Conservation (phyloP, 139 green algal species). For the Chlorella sp. region DNA sequence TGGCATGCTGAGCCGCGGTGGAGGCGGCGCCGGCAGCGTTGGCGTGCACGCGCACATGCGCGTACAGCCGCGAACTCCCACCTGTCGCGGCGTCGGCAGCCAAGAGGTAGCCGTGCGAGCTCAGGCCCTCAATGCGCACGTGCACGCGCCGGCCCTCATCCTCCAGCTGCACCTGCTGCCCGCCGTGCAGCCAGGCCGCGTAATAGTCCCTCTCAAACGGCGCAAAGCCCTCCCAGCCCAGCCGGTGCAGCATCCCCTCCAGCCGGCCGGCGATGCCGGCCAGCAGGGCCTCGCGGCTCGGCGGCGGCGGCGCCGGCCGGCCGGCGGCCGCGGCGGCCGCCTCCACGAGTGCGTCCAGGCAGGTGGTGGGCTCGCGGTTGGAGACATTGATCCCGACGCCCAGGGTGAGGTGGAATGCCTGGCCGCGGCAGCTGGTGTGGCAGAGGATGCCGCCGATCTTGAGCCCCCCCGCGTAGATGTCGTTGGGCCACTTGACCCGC, state of each 20-base stretch:
- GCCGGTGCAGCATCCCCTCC: slow-evolving; percentile 59
- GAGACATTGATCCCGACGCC: slow-evolving; percentile 91
- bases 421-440: slow-evolving; percentile 72
- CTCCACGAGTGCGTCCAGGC: slow-evolving; percentile 75
- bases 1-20: neutral
- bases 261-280: slow-evolving; percentile 54
- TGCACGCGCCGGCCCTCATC: slow-evolving; percentile 26
- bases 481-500: slow-evolving; percentile 97
- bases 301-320: neutral
- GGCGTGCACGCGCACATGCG: neutral
- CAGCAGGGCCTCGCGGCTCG: slow-evolving; percentile 47
- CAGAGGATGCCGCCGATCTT: slow-evolving; percentile 95
- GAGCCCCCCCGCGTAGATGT: slow-evolving; percentile 78
- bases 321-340: neutral
- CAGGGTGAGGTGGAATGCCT: slow-evolving; percentile 70
- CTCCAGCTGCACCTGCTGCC: slow-evolving; percentile 62
- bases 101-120: slow-evolving; percentile 73
- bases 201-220: slow-evolving; percentile 73
- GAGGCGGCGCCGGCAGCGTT: neutral
- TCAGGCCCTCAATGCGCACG: slow-evolving; percentile 62
- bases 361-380: slow-evolving; percentile 91
- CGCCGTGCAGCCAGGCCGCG: slow-evolving; percentile 77
- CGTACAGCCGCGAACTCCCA: neutral
- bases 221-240: slow-evolving; percentile 66
- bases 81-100: slow-evolving; percentile 15